Conservation (phyloP, 1,284 basidiomycete species). For the Inonotus obliquus region DNA sequence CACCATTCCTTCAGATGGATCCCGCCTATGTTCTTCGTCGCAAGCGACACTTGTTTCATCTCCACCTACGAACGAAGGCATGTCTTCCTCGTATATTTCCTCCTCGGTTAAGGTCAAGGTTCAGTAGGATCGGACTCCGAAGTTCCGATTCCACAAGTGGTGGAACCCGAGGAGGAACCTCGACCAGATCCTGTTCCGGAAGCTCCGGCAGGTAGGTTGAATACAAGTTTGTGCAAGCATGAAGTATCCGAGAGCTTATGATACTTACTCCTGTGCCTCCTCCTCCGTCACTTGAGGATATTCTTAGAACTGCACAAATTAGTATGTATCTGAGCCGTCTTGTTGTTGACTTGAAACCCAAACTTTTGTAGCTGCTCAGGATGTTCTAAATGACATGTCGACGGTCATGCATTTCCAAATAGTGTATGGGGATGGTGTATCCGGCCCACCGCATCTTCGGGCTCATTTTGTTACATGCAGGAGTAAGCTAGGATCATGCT, state of each 20-base stretch:
- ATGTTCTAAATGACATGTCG: not conserved
- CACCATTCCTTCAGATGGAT: not conserved
- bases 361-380: not conserved
- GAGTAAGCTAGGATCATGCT: not conserved
- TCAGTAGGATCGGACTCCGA: not conserved
- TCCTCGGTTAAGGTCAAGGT: not conserved
- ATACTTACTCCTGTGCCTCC: not conserved
- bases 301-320: not conserved
- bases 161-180: not conserved
- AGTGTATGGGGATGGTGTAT: not conserved
- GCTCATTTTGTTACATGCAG: not conserved
- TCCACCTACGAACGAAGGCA: not conserved
- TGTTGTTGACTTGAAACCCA: not conserved
- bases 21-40: not conserved
- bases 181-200: not conserved
- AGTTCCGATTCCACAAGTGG: not conserved
- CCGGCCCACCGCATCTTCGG: not conserved
- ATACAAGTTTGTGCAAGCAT: not conserved
- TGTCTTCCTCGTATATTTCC: no score
- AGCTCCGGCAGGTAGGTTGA: not conserved
- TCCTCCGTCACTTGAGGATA: not conserved
- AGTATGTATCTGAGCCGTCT: not conserved
- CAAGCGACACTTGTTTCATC: not conserved
- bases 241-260: no score
- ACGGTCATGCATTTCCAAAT: not conserved